Evolutionary conservation across 2,329 filamentous ascomycete species (phyloP), one percentile per base, ranked within the genome.

Genomic region (Penicillium sp.): DNA sequence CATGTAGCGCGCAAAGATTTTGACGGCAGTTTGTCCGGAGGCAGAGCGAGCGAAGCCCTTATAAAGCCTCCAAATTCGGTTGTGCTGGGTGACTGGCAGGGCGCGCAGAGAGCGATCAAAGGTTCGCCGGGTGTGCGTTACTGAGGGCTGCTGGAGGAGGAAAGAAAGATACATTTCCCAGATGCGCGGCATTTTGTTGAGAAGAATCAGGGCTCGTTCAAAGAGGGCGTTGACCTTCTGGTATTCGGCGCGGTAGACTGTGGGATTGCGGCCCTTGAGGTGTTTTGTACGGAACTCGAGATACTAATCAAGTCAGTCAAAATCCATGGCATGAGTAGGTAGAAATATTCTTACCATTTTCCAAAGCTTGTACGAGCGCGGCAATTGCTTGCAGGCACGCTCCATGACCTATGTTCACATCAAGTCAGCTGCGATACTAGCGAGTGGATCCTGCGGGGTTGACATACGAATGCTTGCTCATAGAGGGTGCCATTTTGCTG

Each of bases 111-210:
- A 92, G 55, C 92, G 87, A 75, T 99, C 93, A 76, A 99, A 99
- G 1, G 91, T 91, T 61, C 87, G 86, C 55, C 94, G 86, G 24
- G 91, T 95, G 54, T 86, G 82, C 7, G 93, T 97, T 57, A 99
- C 86, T 50, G 95, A 79, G n/a, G 94, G 94, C 72, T 99, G 94
- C 68, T 90, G 86, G 70, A 93, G 86, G 54, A 99, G 81, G 70
- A 99, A 97, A 46, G 84, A 84, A 58, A 99, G 86, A 72, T 97
- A 99, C 86, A 97, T 91, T 72, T 97, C 92, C 95, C 94, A 99
- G 70, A 99, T 94, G 63, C 86, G 85, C 22, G 95, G 94, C 94
- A 99, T 99, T 78, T 99, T 99, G 78, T 99, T 97, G 58, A 99
- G 83, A 39, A 99, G 82, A 55, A 97, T 90, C 48, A 99, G 79